Base-by-base conservation (phyloP, 805 yeast genomes). In the Saturnispora kantuleensis region DNA sequence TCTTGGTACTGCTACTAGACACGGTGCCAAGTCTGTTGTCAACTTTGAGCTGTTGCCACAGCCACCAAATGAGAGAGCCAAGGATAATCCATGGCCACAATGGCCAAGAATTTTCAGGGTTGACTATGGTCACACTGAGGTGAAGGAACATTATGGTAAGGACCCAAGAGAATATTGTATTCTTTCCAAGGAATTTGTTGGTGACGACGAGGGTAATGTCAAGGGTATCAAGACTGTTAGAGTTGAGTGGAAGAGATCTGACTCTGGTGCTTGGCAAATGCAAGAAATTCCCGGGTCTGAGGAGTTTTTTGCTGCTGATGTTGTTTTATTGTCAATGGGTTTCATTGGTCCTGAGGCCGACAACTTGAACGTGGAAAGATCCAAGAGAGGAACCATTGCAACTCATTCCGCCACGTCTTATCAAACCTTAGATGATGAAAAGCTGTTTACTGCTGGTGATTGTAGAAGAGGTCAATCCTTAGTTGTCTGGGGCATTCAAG, bases 41-140 rank as follows among this genome's bases (percentile, higher is more conserved):
- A 90, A 90, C 75, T 93, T 90, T 64, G 98, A 90, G 70, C 74
- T 90, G 62, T 72, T 90, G 56, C 98, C 98, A 47, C 79, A 82
- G 56, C 98, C 98, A 51, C 85, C 97, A 32, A 73, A 73, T 29
- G 74, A 77, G 47, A 78, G 97, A 64, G 83, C 89, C 38, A 84
- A 79, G 67, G 97, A 93, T 67, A 90, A 90, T 68, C 97, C 98
- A 66, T 90, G 98, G 98, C 98, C 98, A 37, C 98, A 90, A 70
- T 90, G 97, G 97, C 97, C 98, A 55, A 76, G 96, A 63, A 78
- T 93, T 58, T 90, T 93, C 83, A 79, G 97, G 60, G 95, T 90
- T 48, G 98, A 90, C 69, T 90, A 90, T 62, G 98, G 98, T 55
- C 98, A 90, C 67, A 75, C 89, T 52, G 98, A 90, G 67, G 97